phyloP scores from a whole-genome alignment of 176 grass and related monocot genomes.

The Chrysopogon serrulatus region DNA sequence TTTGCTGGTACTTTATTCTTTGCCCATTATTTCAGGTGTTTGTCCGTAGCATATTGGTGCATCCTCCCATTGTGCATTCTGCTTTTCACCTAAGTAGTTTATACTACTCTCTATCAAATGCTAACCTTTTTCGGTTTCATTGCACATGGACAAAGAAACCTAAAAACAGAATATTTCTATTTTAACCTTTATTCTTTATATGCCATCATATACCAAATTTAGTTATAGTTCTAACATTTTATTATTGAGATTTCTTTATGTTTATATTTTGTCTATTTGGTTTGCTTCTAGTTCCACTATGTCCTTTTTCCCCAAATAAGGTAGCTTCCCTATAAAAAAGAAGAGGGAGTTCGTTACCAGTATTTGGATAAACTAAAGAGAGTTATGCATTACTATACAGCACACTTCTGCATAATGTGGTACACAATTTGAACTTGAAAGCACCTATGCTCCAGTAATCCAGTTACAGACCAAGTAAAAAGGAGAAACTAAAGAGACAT shows the following conservation, averaged over 20 bases:
- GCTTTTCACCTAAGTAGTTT: slow-evolving; percentile 10
- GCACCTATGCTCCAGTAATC: not conserved
- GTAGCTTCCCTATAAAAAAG: not conserved
- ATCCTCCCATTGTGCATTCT: slow-evolving; percentile 4
- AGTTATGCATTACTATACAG: not conserved
- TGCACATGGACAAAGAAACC: not conserved
- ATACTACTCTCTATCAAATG: not conserved
- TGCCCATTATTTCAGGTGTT: slow-evolving; percentile 3
- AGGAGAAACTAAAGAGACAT: not conserved
- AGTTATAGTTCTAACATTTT: not conserved
- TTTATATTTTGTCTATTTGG: not conserved
- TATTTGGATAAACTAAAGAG: not conserved
- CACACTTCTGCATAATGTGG: not conserved
- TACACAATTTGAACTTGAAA: not conserved
- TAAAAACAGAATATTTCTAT: not conserved
- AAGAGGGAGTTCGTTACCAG: not conserved
- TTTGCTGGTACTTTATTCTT: slow-evolving; percentile 65
- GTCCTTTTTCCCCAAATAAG: not conserved
- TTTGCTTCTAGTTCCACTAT: not conserved
- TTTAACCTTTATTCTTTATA: not conserved
- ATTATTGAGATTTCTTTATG: not conserved
- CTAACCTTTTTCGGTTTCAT: not conserved
- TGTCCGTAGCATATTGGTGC: slow-evolving; percentile 18
- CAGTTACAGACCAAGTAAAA: not conserved
- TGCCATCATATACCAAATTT: not conserved